Base-by-base conservation (phyloP, 225 moss, liverwort and hornwort genomes). In the Pseudoscleropodium purum region DNA sequence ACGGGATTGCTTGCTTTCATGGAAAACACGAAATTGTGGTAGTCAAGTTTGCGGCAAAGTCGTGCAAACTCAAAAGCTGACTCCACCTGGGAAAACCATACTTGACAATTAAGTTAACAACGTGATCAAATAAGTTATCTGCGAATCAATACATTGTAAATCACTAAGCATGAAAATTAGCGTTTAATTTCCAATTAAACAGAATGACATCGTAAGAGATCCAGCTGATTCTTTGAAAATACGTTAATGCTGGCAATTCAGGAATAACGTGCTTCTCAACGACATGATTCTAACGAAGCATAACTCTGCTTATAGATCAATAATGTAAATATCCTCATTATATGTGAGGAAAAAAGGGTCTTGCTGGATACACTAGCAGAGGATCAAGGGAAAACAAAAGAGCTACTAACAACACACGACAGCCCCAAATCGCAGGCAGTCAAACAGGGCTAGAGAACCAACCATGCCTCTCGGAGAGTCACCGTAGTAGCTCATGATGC, bases 1-100 rank as follows among this genome's bases (percentile, higher is more conserved):
- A 99, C 99, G 62, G 99, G 99, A 91, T 99, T 99, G 95, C 97
- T 99, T 39, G 99, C 99, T 93, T 99, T 99, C 99, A 99, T 99
- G 59, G 99, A 99, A 86, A 99, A 99, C 79, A 99, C 61, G 65
- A 99, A 97, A 84, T 99, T 99, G 94, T 99, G 99, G 89, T 85
- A 99, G 90, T 99, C 97, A 88, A 92, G 88, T 90, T 97, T 99
- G 86, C 97, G 96, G 77, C 97, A 97, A 83, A 99, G 95, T 76
- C 97, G 92, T 26, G 97, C 99, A 91, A 97, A 99, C 89, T 99
- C 99, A 90, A 99, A 97, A 15, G 99, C 99, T 39, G 99, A 97
- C 89, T 99, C 99, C 77, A 99, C 97, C 98, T 98, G 96, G 74
- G 57, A 72, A 65, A 79, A 61, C 29, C 86, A 86, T 61, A 87